Base-by-base conservation (phyloP, 768 basidiomycete genomes). In the Pulveroboletus sp. region DNA sequence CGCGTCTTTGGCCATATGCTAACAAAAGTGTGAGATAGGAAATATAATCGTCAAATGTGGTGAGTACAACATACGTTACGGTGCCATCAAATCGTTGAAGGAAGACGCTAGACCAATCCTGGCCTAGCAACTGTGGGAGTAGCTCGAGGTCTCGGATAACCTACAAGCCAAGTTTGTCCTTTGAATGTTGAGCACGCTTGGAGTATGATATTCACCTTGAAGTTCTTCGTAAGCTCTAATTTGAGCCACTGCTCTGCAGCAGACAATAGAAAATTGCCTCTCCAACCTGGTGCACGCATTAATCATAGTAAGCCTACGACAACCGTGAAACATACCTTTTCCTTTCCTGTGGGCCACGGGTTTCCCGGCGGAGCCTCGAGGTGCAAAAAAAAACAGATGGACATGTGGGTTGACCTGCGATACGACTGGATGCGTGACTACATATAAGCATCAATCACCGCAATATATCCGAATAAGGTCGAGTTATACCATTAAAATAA, bases 81-180 rank as follows among this genome's bases (percentile, higher is more conserved):
- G 81, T 75, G 5, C 89, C 89, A 57, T 92, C 92, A 63, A 96
- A 97, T 43, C 91, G 80, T 67, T 98, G 96, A 43, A 98, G 72
- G 65, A 98, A 99, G 10, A 98, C 92, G 55, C 87, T 88, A 0
- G 90, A 92, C 95, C 95, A 98, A 66, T 99, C 95, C 64, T 84
- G 92, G 2, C 94, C 94, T 6, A 95, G 73, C 3, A 98, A 60
- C 51, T 92, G 86, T n/a, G 96, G 96, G 47, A 98, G 76, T 18
- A 99, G 79, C 63, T 99, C 96, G 1, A 99, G 78, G 65, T 98
- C 96, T 37, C 96, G 86, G 51, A 99, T 99, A 44, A 98, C 76
- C 78, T 83, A 57, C 35, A 51, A 43, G n/a, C 14, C 27, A 40
- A 15, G 41, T 38, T 43, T 30, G 46, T 31, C 35, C 46, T 12